Base-by-base conservation (phyloP, 805 yeast species). In the Metschnikowia dekortorum region DNA sequence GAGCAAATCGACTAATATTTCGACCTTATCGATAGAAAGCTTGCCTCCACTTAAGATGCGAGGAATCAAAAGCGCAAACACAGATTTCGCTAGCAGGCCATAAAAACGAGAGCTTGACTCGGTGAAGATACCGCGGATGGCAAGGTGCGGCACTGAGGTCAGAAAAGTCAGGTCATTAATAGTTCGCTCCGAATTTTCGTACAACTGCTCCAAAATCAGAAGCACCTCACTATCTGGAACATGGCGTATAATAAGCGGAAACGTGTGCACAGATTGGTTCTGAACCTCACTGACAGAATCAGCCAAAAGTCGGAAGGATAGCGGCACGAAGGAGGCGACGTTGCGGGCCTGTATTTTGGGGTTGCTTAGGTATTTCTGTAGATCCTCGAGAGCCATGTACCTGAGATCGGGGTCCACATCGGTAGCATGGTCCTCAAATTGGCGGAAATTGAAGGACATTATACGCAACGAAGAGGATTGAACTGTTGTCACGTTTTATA, bases 311-410 rank as follows among this genome's bases (percentile, higher is more conserved):
- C 65, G 66, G 47, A 74, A 68, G 39, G 80, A 60, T 14, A 73
- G 64, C 43, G 72, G 69, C 44, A 71, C 62, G 58, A 81, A 67
- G 14, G 60, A 61, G 46, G 57, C 67, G 52, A 71, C 54, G 14
- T 48, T 48, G 53, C 66, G 49, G 57, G 58, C 53, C 60, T 59
- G 49, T 51, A 53, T 53, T 54, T 65, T 52, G 58, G 67, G 45
- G 51, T 59, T 54, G 35, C 48, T 53, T 8, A 44, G 34, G 34
- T 44, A 44, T 29, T 44, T 44, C 57, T 78, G 80, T 58, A 87
- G 74, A 61, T 89, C 96, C 57, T 80, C 85, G 49, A 89, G 70
- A 2, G 91, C 95, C 96, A 89, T 89, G 68, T 83, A 89, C 63
- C 96, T 72, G 56, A 86, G 70, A 62, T 89, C 96, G 3, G 94